phyloP scores from a whole-genome alignment of 495 filamentous ascomycete species.

The Hypoxylon intermedium region DNA sequence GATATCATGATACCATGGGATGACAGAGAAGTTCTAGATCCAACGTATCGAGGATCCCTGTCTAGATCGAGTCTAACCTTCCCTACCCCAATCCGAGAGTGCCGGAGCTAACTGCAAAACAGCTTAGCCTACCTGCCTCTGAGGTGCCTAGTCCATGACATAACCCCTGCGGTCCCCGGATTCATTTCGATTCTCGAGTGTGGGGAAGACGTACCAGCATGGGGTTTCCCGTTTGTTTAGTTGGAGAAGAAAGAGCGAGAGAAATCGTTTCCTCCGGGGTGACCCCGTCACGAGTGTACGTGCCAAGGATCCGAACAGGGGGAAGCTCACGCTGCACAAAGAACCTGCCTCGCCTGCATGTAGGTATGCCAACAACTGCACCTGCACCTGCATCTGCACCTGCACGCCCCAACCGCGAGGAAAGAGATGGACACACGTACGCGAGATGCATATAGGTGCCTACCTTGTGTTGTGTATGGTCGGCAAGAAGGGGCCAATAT shows the following conservation, averaged over 20 bases:
- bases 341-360: too few species aligned
- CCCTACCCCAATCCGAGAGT: slow-evolving; percentile 10
- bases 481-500: not conserved
- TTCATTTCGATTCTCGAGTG: slow-evolving; percentile 27
- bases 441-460: not conserved
- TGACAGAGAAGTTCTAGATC: not conserved
- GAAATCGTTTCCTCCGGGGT: slow-evolving; percentile 12
- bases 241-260: not conserved
- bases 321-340: slow-evolving; percentile 4
- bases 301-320: slow-evolving; percentile 30
- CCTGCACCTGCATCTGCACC: not conserved
- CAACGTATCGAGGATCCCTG: slow-evolving; percentile 24
- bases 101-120: slow-evolving; percentile 20
- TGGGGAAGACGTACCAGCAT: slow-evolving; percentile 25
- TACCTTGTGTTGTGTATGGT: slow-evolving; percentile 3
- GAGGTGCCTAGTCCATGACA: too few species aligned
- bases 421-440: slow-evolving; percentile 4
- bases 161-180: slow-evolving; percentile 21
- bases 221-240: not conserved
- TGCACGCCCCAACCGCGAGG: slow-evolving; percentile 16
- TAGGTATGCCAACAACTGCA: too few species aligned
- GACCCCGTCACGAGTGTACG: slow-evolving; percentile 31
- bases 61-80: slow-evolving; percentile 4
- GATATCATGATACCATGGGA: not conserved
- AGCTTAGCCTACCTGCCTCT: slow-evolving; percentile 5